phyloP scores from a whole-genome alignment of 2,329 filamentous ascomycete species.

The Colletotrichum tropicicola region DNA sequence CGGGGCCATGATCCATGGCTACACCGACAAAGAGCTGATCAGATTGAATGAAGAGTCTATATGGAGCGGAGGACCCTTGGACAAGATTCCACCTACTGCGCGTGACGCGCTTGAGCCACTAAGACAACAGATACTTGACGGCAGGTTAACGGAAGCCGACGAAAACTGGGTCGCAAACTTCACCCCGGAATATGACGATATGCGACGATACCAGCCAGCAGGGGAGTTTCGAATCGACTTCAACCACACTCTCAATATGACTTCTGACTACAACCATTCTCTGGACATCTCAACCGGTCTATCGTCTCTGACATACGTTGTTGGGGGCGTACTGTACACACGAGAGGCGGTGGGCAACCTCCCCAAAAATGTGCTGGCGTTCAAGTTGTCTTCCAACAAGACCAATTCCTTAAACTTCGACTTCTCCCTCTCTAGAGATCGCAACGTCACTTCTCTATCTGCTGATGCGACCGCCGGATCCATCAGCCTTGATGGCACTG shows the following conservation, averaged over 20 bases:
- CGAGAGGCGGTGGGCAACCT: slow-evolving; percentile 33
- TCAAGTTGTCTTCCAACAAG: slow-evolving; percentile 31
- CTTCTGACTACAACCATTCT: neutral
- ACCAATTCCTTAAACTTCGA: slow-evolving; percentile 7
- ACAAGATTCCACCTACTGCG: slow-evolving; percentile 46
- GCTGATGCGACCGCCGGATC: neutral
- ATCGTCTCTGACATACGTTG: neutral
- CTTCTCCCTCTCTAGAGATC: neutral
- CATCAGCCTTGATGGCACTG: neutral
- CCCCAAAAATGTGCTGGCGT: slow-evolving; percentile 33
- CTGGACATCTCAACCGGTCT: neutral
- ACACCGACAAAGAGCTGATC: slow-evolving; percentile 42
- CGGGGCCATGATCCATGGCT: slow-evolving; percentile 47
- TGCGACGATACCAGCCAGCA: slow-evolving; percentile 18
- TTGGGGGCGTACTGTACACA: slow-evolving; percentile 17
- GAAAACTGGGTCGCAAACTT: neutral
- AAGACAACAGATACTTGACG: neutral
- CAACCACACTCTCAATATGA: slow-evolving; percentile 33
- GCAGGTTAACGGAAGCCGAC: neutral
- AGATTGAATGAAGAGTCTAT: slow-evolving; percentile 54
- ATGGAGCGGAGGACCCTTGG: slow-evolving; percentile 49
- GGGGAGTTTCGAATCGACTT: slow-evolving; percentile 14
- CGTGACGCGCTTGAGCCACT: neutral
- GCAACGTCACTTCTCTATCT: neutral
- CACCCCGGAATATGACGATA: neutral